A percentile compares a stretch with the other conserved stretches of the same genome.
Conservation (phyloP, 345 rosid genomes). For the Citrus australasica region DNA sequence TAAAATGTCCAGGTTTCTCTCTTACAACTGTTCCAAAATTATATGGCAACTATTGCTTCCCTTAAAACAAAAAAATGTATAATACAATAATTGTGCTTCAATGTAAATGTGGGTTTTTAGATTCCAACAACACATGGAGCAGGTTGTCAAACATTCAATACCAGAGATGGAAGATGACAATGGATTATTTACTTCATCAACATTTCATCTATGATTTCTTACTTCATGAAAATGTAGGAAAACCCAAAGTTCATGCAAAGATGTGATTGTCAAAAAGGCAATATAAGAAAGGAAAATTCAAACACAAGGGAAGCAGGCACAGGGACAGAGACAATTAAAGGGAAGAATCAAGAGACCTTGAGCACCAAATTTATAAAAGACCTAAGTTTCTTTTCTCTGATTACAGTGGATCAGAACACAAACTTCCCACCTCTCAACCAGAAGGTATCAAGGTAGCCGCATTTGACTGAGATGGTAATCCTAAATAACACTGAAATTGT, state of each 20-base stretch:
- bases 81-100: not conserved
- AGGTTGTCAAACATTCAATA: not conserved
- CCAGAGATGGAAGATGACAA: not conserved
- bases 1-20: not conserved
- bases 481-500: not conserved
- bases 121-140: not conserved
- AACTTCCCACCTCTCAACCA: not conserved
- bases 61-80: not conserved
- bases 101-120: not conserved
- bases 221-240: not conserved
- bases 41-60: not conserved
- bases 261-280: not conserved
- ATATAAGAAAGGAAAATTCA: not conserved
- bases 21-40: not conserved
- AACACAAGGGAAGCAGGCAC: not conserved
- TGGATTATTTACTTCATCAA: not conserved
- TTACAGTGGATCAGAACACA: not conserved
- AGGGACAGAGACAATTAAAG: not conserved
- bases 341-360: not conserved
- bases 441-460: not conserved
- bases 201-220: not conserved
- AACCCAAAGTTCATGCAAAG: too few relatives aligned
- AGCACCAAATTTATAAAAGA: not conserved
- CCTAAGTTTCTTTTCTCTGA: not conserved
- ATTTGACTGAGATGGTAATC: not conserved